These are phyloP conservation scores for Pythium inflatum DNA, from an alignment of 352 stramenopile species.

Conservation along the genomic window DNA sequence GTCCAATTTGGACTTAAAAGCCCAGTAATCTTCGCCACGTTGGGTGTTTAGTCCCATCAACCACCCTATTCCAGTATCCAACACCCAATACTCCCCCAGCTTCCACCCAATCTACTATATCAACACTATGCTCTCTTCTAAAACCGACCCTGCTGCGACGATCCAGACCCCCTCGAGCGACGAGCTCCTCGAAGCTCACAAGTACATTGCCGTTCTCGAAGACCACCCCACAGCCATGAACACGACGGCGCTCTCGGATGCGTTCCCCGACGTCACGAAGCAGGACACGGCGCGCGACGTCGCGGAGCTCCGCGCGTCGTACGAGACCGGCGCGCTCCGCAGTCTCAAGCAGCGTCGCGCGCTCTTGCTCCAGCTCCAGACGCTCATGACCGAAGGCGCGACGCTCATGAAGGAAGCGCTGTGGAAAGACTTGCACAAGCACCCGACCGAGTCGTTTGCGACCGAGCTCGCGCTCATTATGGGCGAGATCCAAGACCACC, in stretches of 20 bases:
- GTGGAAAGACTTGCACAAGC: constrained; percentile 78
- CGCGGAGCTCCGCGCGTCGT: constrained; percentile 50
- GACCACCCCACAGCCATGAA: constrained; percentile 22
- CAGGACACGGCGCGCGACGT: constrained; percentile 64
- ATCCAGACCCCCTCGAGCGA: too few relatives aligned
- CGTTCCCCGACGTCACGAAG: constrained; percentile 50
- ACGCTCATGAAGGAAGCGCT: constrained; percentile 68
- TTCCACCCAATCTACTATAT: too few relatives aligned
- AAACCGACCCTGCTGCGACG: too few relatives aligned
- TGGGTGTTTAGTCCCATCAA: too few relatives aligned
- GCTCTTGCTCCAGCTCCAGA: constrained; percentile 55
- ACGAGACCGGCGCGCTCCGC: constrained; percentile 49
- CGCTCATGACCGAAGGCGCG: constrained; percentile 69
- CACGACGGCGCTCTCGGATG: constrained; percentile 24
- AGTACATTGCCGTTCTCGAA: constrained; percentile 28
- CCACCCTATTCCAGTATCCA: too few relatives aligned
- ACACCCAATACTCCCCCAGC: too few relatives aligned
- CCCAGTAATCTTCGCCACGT: too few relatives aligned
- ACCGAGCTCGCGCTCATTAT: constrained; percentile 60
- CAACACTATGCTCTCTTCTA: too few relatives aligned
- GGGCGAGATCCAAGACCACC: constrained; percentile 71
- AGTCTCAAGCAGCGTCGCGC: constrained; percentile 46
- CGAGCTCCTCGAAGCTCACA: too few relatives aligned
- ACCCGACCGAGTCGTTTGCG: constrained; percentile 63
- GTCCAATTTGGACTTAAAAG: too few relatives aligned